Evolutionary conservation across 75 land plant genomes (phyloP), one percentile per base, ranked within the genome.

Genomic region (Adiantum capillusveneris): DNA sequence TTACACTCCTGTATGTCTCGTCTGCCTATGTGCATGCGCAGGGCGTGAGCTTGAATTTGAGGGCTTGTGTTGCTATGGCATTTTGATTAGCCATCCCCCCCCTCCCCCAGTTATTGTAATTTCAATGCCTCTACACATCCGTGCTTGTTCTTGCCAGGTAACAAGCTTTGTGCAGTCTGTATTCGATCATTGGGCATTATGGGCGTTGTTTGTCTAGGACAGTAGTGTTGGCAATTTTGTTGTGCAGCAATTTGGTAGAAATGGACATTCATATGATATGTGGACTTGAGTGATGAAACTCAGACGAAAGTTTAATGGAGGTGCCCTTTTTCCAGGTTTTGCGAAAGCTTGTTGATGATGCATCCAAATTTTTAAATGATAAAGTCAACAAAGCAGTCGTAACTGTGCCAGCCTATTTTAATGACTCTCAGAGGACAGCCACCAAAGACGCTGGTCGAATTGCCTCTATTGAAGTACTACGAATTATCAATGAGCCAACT

Each of bases 361-460:
- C 92, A 1, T 76, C 83, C 1, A 85, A 79, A 54, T 88, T 88
- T 59, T 59, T 88, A 52, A 85, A 82, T 51, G 89, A 88, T 13
- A 85, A 79, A 60, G 93, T 88, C 0, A 81, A 66, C 21, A 88
- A 88, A 52, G 93, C 93, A 28, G 93, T 88, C 1, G 76, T 88
- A 21, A 88, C 93, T 2, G 93, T 83, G 3, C 85, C 85, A 53
- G 85, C 85, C 11, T 82, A 82, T 66, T 82, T 82, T 60, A 82
- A 82, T 72, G 92, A 87, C 45, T 81, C 93, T 13, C 93, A 88
- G 53, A 72, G 88, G 25, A 88, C 93, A 19, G 93, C 93, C 6
- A 88, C 93, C 0, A 85, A 81, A 31, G 93, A 88, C 73, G 93
- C 93, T 44, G 93, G 93, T 0, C 74, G 81, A 11, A 88, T 88